Evolutionary conservation across 148 eudicot genomes (phyloP), one percentile per base, ranked within the genome.

Genomic region (Vaccinium myrtillus): DNA sequence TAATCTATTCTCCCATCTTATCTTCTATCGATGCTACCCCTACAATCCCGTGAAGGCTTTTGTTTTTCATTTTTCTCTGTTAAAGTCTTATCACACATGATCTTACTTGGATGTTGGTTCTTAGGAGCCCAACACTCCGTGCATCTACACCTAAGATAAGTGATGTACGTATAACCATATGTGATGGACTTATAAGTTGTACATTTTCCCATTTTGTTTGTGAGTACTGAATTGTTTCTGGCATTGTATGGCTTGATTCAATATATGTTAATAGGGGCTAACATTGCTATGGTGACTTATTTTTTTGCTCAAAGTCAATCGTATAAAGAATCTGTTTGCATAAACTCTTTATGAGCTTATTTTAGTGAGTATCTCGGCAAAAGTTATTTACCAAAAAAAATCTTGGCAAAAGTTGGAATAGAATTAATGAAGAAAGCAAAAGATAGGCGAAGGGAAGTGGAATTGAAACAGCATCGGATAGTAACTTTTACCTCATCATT

Each of bases 181-280:
- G 46, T 43, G 46, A 43, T 43, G 46, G 7, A 43, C 46, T 43
- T 43, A 16, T 74, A 49, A 39, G 4, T 43, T 56, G 49, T 79
- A n/a, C 48, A 30, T 55, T 39, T 56, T 56, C 49, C 49, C 43
- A 30, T 43, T 32, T 36, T 55, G 69, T 16, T 67, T 16, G 50
- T 67, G 51, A 81, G 30, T 21, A 69, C 43, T 81, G 75, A 67
- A 81, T 81, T 49, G 18, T 67, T 67, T 19, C 73, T 43, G 53
- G 51, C 59, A 81, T 14, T 65, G 2, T 46, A 50, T 81, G 55
- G 14, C 23, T 49, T 65, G 58, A 69, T 81, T 21, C 48, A 36
- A 43, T 43, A 63, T 46, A 15, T 46, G n/a, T 80, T 39, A 59
- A 8, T 3, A 43, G 63, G 55, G 16, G 53, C 18, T 32, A 74